These are phyloP conservation scores for Vicia sativa DNA, from an alignment of 306 rosid species.

Conservation along the genomic window DNA sequence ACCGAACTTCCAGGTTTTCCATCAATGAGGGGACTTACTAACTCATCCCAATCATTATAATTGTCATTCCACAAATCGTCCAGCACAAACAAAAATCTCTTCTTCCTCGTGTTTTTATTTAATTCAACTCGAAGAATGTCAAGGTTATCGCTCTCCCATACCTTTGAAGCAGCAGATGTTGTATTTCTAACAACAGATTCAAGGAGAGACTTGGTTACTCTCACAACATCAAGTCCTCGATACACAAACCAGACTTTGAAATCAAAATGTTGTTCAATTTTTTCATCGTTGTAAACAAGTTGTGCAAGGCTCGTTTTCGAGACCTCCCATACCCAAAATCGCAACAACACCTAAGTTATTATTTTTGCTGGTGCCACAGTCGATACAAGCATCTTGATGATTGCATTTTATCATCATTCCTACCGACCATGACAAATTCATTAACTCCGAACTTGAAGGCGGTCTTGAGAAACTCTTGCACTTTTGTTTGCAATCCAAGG, in stretches of 20 bases:
- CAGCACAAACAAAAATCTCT: neutral
- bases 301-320: conserved; percentile 22
- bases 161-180: neutral
- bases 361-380: too few relatives aligned
- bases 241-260: conserved; percentile 10
- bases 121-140: neutral
- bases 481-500: neutral
- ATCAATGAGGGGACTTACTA: neutral
- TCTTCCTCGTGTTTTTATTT: neutral
- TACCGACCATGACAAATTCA: conserved; percentile 11
- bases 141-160: neutral
- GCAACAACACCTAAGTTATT: conserved; percentile 20
- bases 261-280: conserved; percentile 11
- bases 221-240: conserved; percentile 12
- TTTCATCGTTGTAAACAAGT: neutral
- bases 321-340: conserved; percentile 28
- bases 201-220: neutral
- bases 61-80: neutral
- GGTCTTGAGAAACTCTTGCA: neutral
- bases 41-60: neutral
- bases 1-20: neutral
- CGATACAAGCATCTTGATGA: neutral
- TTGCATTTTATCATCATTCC: neutral
- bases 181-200: conserved; percentile 4
- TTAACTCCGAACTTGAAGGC: conserved; percentile 8